Evolutionary conservation across 495 filamentous ascomycete genomes (phyloP).

Genomic region (Hypoxylon perforatum): DNA sequence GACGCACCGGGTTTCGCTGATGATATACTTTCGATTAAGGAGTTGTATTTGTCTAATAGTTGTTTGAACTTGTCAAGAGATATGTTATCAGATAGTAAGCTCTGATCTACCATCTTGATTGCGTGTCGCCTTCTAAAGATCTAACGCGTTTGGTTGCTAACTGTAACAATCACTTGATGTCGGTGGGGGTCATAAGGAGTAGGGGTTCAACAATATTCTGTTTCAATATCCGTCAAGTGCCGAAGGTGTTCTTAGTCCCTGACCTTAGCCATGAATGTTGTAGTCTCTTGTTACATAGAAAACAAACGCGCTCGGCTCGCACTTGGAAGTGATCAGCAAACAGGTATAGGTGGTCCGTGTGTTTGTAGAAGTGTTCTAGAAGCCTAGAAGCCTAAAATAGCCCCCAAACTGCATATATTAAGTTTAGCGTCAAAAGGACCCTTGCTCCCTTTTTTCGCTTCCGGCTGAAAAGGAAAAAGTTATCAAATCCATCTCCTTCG

Average conservation of each 20-base stretch:
- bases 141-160: too few relatives aligned
- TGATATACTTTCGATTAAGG: constrained; percentile 55
- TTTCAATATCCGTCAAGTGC: too few relatives aligned
- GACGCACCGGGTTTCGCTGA: constrained; percentile 52
- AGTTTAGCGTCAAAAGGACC: constrained; percentile 27
- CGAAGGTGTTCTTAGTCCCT: too few relatives aligned
- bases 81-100: constrained; percentile 46
- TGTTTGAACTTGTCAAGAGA: constrained; percentile 48
- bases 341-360: neutral
- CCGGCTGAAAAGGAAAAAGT: constrained; percentile 25
- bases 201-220: too few relatives aligned
- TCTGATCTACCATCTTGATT: constrained; percentile 27
- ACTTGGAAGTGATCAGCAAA: constrained; percentile 1
- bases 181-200: too few relatives aligned
- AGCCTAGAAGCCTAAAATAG: neutral
- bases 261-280: neutral
- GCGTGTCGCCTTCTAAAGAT: neutral
- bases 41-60: constrained; percentile 48
- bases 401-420: constrained; percentile 10
- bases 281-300: neutral
- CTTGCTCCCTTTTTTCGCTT: constrained; percentile 10
- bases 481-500: constrained; percentile 28
- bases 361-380: constrained; percentile 10
- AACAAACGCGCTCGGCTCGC: neutral
- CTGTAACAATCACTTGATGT: too few relatives aligned